Conservation (phyloP, 768 basidiomycete genomes). For the Pisolithus orientalis region DNA sequence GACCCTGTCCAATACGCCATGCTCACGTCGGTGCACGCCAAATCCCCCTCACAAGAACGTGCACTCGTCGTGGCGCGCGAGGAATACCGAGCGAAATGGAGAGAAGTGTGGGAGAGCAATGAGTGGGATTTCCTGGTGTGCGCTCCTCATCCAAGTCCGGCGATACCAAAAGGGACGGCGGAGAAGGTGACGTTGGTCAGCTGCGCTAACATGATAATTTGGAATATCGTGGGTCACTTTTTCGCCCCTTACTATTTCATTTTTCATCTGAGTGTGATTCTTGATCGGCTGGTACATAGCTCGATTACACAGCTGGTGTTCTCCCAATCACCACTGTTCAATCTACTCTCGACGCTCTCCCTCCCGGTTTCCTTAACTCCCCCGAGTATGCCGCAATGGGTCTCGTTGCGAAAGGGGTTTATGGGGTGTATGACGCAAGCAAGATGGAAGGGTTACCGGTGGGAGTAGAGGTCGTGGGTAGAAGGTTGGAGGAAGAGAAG, state of each 20-base stretch:
- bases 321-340: slow-evolving; percentile 53
- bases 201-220: slow-evolving; percentile 32
- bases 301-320: slow-evolving; percentile 55
- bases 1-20: slow-evolving; percentile 24
- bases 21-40: slow-evolving; percentile 30
- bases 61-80: slow-evolving; percentile 22
- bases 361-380: slow-evolving; percentile 21
- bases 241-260: no score
- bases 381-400: slow-evolving; percentile 31
- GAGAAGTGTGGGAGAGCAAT: slow-evolving; percentile 33
- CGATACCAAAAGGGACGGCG: slow-evolving; percentile 32
- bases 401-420: slow-evolving; percentile 38
- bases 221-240: slow-evolving; percentile 34
- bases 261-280: background rate
- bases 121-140: slow-evolving; percentile 38
- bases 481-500: slow-evolving; percentile 65
- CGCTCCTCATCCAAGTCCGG: slow-evolving; percentile 34
- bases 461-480: slow-evolving; percentile 59
- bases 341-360: slow-evolving; percentile 34
- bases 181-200: slow-evolving; percentile 30
- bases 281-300: slow-evolving; percentile 19
- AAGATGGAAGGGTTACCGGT: slow-evolving; percentile 65
- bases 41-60: slow-evolving; percentile 24
- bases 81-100: slow-evolving; percentile 18
- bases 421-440: slow-evolving; percentile 50